Percentiles rank a stretch among this genome's conserved stretches.
Conservation (phyloP, 306 rosid genomes). For the Vicia faba region DNA sequence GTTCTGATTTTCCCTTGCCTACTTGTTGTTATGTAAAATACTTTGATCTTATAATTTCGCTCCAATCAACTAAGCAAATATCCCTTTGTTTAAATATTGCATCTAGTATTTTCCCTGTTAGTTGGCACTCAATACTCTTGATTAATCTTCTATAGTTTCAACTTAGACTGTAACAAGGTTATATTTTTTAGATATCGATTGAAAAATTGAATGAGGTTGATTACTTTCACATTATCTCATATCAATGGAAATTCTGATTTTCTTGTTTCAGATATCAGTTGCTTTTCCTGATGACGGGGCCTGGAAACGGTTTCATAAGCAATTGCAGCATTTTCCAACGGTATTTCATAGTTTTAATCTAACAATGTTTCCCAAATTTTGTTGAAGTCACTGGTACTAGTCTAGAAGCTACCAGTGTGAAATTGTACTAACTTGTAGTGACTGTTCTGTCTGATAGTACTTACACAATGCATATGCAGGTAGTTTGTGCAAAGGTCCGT, state of each 20-base stretch:
- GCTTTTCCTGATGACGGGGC: slow-evolving; percentile 99
- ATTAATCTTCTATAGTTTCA: slow-evolving; percentile 13
- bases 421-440: slow-evolving; percentile 9
- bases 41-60: slow-evolving; percentile 1
- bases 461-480: slow-evolving; percentile 51
- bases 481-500: slow-evolving; percentile 96
- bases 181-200: slow-evolving; percentile 5
- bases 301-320: slow-evolving; percentile 95
- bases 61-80: slow-evolving; percentile 5
- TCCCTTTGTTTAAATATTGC: slow-evolving; percentile 11
- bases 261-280: slow-evolving; percentile 67
- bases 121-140: slow-evolving; percentile 1
- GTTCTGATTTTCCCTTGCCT: slow-evolving; percentile 22
- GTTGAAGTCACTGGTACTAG: slow-evolving; percentile 14
- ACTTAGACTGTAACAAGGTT: not conserved
- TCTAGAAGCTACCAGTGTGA: slow-evolving; percentile 26
- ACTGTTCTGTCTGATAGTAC: slow-evolving; percentile 29
- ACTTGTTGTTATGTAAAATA: slow-evolving; percentile 6
- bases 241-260: slow-evolving; percentile 24
- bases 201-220: slow-evolving; percentile 16
- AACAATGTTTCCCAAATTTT: slow-evolving; percentile 28
- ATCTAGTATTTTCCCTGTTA: slow-evolving; percentile 2
- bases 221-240: slow-evolving; percentile 22
- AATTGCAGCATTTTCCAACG: slow-evolving; percentile 93
- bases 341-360: slow-evolving; percentile 45